Percentiles rank a stretch among this genome's conserved stretches.
These are phyloP conservation scores for Gloeophyllum trabeum DNA, from an alignment of 768 basidiomycete species.

Conservation along the genomic window DNA sequence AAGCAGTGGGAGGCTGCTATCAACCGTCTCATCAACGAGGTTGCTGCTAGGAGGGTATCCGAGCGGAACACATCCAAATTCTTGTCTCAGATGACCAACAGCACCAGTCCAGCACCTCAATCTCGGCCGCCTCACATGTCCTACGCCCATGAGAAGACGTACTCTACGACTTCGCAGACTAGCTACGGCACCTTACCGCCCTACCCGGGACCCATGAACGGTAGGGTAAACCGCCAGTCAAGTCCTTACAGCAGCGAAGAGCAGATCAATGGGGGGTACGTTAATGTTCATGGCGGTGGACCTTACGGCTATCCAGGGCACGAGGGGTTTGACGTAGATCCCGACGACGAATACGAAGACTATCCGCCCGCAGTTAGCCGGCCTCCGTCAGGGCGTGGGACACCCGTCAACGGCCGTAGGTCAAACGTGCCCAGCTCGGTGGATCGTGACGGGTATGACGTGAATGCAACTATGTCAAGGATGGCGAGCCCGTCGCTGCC, in stretches of 20 bases:
- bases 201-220: slow-evolving; percentile 11
- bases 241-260: slow-evolving; percentile 30
- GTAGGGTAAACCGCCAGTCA: slow-evolving; percentile 19
- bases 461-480: no score
- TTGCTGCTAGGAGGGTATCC: slow-evolving; percentile 56
- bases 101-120: slow-evolving; percentile 28
- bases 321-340: slow-evolving; percentile 64
- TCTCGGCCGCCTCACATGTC: slow-evolving; percentile 17
- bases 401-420: slow-evolving; percentile 54
- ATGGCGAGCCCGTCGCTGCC: no score
- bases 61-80: slow-evolving; percentile 53
- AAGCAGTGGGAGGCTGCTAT: slow-evolving; percentile 87
- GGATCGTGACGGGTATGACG: not conserved
- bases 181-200: not conserved
- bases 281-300: slow-evolving; percentile 23
- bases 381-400: slow-evolving; percentile 58
- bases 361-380: slow-evolving; percentile 39
- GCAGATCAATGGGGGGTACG: slow-evolving; percentile 11
- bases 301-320: slow-evolving; percentile 48
- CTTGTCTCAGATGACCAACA: slow-evolving; percentile 28
- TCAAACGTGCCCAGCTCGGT: slow-evolving; percentile 7
- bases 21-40: slow-evolving; percentile 75
- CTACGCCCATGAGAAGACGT: not conserved
- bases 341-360: slow-evolving; percentile 71
- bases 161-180: not conserved